Percentiles rank a stretch among this genome's conserved stretches.
phyloP scores from a whole-genome alignment of 1,284 basidiomycete genomes.

The Ceratobasidium sp. region DNA sequence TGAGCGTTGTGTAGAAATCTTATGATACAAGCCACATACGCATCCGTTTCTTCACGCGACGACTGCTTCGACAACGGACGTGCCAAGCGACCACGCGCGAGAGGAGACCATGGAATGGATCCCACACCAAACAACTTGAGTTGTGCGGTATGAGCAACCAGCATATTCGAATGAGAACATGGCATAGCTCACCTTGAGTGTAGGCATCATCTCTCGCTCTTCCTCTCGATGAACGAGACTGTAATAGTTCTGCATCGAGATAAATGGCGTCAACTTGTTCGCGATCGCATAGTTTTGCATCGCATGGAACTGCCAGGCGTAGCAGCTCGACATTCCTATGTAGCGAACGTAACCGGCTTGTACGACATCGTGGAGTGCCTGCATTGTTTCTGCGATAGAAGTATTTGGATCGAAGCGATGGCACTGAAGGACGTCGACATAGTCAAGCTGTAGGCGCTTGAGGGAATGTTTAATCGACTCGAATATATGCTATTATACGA shows the following conservation, averaged over 20 bases:
- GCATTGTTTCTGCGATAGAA: conserved; percentile 58
- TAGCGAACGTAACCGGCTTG: conserved; percentile 57
- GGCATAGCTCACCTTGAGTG: conserved; percentile 42
- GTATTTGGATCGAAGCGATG: conserved; percentile 58
- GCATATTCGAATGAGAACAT: not conserved
- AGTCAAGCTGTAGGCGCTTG: conserved; percentile 50
- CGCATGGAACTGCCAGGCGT: conserved; percentile 49
- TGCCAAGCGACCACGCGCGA: conserved; percentile 40
- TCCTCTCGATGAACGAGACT: conserved; percentile 50
- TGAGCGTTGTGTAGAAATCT: too few species aligned
- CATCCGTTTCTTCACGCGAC: conserved; percentile 9
- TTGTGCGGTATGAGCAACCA: too few species aligned
- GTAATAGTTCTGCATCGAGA: conserved; percentile 58
- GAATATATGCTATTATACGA: conserved; percentile 50
- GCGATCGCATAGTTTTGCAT: conserved; percentile 53
- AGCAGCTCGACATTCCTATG: conserved; percentile 55
- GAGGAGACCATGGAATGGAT: conserved; percentile 42
- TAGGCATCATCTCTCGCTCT: conserved; percentile 52
- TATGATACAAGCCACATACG: not conserved
- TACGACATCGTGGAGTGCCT: conserved; percentile 59
- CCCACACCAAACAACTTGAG: conserved; percentile 42
- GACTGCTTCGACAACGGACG: conserved; percentile 33
- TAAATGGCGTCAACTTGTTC: conserved; percentile 56
- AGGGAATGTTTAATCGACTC: conserved; percentile 48
- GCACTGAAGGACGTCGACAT: conserved; percentile 55